Conservation (phyloP, 1,284 basidiomycete genomes). For the Ganoderma multipileum region DNA sequence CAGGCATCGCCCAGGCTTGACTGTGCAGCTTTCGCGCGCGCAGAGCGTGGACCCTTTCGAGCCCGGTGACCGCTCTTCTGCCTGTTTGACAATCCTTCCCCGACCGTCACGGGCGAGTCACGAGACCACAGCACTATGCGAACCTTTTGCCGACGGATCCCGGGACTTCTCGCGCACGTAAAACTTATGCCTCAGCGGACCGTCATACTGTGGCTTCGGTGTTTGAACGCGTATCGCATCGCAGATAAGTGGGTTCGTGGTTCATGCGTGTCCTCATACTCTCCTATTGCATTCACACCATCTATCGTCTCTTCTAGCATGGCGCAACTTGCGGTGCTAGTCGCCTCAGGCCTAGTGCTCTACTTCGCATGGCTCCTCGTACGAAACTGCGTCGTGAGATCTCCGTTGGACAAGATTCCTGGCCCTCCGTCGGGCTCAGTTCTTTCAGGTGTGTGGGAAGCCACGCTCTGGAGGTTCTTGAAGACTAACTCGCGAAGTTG, state of each 20-base stretch:
- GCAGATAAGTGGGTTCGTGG: not conserved
- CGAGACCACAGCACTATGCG: not conserved
- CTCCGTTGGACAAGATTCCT: constrained; percentile 31
- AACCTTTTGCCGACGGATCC: not conserved
- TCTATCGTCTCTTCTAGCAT: not conserved
- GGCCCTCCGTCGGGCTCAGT: constrained; percentile 32
- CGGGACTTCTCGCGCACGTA: not conserved
- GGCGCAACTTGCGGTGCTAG: constrained; percentile 1
- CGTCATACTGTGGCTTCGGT: no score
- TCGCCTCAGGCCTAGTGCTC: not conserved
- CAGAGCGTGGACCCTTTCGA: no score
- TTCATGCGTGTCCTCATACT: not conserved
- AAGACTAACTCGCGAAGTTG: not conserved
- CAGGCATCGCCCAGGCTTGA: no score
- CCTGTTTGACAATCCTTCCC: no score
- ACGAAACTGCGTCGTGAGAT: constrained; percentile 7
- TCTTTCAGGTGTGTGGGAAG: constrained; percentile 25
- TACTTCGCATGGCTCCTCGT: constrained; percentile 2
- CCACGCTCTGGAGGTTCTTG: not conserved
- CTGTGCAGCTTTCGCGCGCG: no score
- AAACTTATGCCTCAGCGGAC: no score
- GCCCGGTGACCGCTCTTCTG: no score
- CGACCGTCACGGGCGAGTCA: not conserved
- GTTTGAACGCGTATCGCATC: no score
- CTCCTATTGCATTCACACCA: not conserved